A percentile compares a stretch with the other conserved stretches of the same genome.
Evolutionary conservation across 1,284 basidiomycete species (phyloP).

Genomic region (Boletus holoroseus): DNA sequence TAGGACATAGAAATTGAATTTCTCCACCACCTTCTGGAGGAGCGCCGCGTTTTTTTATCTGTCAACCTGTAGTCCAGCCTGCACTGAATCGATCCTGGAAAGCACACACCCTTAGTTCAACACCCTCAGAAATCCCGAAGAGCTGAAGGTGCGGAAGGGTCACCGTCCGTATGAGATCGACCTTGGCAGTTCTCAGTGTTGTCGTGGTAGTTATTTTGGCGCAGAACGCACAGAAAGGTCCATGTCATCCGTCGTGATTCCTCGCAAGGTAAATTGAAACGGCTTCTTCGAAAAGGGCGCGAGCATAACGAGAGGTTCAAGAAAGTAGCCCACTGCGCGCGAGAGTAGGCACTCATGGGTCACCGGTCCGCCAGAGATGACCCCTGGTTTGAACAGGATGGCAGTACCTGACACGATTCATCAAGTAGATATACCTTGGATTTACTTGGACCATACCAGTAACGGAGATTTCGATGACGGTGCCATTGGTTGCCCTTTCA

Average conservation of each 20-base stretch:
- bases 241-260: conserved; percentile 86
- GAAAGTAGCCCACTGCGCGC: conserved; percentile 88
- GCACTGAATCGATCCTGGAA: neutral
- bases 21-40: conserved; percentile 90
- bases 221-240: conserved; percentile 72
- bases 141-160: conserved; percentile 88
- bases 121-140: conserved; percentile 82
- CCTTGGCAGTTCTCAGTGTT: conserved; percentile 37
- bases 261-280: conserved; percentile 74
- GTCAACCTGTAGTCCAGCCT: conserved; percentile 6
- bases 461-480: conserved; percentile 92
- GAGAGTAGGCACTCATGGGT: conserved; percentile 86
- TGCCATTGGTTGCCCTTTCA: conserved; percentile 94
- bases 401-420: conserved; percentile 64
- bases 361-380: conserved; percentile 80
- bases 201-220: neutral
- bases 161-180: conserved; percentile 87
- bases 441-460: conserved; percentile 56
- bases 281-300: conserved; percentile 93
- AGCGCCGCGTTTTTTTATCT: conserved; percentile 94
- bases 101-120: conserved; percentile 69
- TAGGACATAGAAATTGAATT: conserved; percentile 88
- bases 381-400: conserved; percentile 85
- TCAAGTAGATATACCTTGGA: conserved; percentile 4
- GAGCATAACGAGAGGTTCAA: conserved; percentile 86